Base-by-base conservation (phyloP, 352 stramenopile genomes). In the Globisporangium uncinulatum region DNA sequence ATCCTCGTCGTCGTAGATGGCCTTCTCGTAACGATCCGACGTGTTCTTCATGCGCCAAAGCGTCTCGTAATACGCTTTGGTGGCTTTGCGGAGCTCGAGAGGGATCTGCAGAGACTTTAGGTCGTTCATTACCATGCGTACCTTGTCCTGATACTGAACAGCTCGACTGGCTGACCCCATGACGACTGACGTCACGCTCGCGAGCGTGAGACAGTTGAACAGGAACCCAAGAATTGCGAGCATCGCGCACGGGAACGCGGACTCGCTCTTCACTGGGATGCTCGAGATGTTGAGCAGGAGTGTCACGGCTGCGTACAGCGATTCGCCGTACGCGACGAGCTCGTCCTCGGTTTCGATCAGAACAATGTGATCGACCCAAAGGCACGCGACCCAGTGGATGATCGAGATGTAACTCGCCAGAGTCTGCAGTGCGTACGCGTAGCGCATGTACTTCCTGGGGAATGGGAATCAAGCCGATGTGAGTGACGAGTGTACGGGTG, bases 41-140 rank as follows among this genome's bases (percentile, higher is more conserved):
- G 74, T 86, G 61, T 84, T 86, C 44, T 83, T 83, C 67, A 86
- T 77, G 34, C 76, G 67, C 76, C 76, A 86, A 10, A 86, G 64
- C 44, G 71, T 84, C 57, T 86, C 76, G 46, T 86, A 86, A 57
- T 86, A 86, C 21, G 64, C 69, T 54, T 74, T 84, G 9, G 73
- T 65, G 17, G 73, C 54, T 50, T 74, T 77, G n/a, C 76, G 76
- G 8, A 86, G 61, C 36, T 86, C 76, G 13, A 57, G 43, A 0
- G 76, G 76, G 10, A 86, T 72, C 21, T 84, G 69, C 41, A 86
- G 60, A 9, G 76, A 71, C 61, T 86, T 86, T 21, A 86, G 59
- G 53, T 86, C 76, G 54, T 71, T 79, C 76, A 86, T 84, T 17
- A 86, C 75, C 59, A 74, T 73, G 14, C 63, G 62, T 45, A 86